These are phyloP conservation scores for Scutellaria minor DNA, from an alignment of 257 asterid species.

Conservation along the genomic window DNA sequence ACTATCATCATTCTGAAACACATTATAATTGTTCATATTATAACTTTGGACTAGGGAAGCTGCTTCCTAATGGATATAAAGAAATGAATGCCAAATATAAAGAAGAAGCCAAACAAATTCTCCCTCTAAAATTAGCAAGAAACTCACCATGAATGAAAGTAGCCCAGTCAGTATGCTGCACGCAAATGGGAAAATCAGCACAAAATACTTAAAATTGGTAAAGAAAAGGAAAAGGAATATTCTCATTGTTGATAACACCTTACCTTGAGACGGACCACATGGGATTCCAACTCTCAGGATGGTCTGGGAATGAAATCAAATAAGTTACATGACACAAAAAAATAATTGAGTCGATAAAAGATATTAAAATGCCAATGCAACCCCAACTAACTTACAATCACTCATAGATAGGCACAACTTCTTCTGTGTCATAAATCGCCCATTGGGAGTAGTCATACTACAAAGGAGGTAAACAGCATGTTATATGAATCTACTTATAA, in stretches of 20 bases:
- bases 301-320: constrained; percentile 50
- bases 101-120: constrained; percentile 10
- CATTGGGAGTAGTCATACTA: constrained; percentile 87
- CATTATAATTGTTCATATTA: neutral
- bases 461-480: constrained; percentile 35
- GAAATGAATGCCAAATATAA: constrained; percentile 4
- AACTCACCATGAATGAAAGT: constrained; percentile 97
- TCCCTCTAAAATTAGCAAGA: constrained; percentile 6
- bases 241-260: constrained; percentile 15
- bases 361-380: constrained; percentile 14
- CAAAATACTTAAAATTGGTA: constrained; percentile 27
- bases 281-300: constrained; percentile 76
- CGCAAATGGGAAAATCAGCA: constrained; percentile 43
- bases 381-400: constrained; percentile 56
- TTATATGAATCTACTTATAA: constrained; percentile 7
- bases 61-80: constrained; percentile 21
- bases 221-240: neutral
- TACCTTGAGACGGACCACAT: constrained; percentile 78
- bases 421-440: constrained; percentile 92
- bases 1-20: constrained; percentile 82
- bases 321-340: constrained; percentile 32
- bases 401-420: constrained; percentile 97
- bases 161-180: constrained; percentile 97
- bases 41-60: constrained; percentile 31
- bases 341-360: constrained; percentile 15